Conservation (phyloP, 352 stramenopile genomes). For the Pythium myriotylum region DNA sequence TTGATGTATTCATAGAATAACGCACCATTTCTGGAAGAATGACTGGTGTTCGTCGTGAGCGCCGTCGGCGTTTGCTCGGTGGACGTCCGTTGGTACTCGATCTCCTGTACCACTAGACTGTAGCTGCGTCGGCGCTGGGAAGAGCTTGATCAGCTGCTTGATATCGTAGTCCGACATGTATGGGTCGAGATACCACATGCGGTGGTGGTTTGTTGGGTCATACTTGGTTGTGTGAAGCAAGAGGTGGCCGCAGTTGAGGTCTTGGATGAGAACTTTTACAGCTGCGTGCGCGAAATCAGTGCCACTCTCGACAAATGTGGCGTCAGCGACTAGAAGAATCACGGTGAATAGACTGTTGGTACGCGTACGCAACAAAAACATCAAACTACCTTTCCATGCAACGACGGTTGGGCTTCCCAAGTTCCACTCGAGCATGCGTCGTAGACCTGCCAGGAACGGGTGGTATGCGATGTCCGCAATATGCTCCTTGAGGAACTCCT, state of each 20-base stretch:
- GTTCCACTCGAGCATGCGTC: constrained; percentile 60
- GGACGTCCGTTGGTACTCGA: constrained; percentile 43
- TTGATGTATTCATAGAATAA: constrained; percentile 40
- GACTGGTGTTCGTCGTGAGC: constrained; percentile 52
- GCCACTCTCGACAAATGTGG: constrained; percentile 76
- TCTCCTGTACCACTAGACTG: constrained; percentile 53
- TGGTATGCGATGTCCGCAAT: constrained; percentile 57
- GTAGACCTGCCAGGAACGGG: constrained; percentile 68
- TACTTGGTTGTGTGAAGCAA: constrained; percentile 10
- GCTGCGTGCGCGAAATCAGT: constrained; percentile 52
- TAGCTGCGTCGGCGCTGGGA: constrained; percentile 42
- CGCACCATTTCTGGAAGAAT: constrained; percentile 75
- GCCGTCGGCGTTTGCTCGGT: constrained; percentile 60
- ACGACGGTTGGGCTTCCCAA: constrained; percentile 63
- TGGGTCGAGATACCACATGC: constrained; percentile 67
- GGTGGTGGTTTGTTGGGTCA: constrained; percentile 34
- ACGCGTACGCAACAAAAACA: neutral
- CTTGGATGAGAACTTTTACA: constrained; percentile 52
- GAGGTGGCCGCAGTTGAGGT: constrained; percentile 66
- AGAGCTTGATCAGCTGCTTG: constrained; percentile 47
- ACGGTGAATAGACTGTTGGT: constrained; percentile 2
- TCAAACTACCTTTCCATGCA: constrained; percentile 62
- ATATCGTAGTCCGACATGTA: constrained; percentile 78
- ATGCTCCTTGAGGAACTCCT: constrained; percentile 53
- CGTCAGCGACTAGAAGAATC: constrained; percentile 58